Evolutionary conservation across 768 basidiomycete species (phyloP).

Genomic region (Exsudoporus frostii): DNA sequence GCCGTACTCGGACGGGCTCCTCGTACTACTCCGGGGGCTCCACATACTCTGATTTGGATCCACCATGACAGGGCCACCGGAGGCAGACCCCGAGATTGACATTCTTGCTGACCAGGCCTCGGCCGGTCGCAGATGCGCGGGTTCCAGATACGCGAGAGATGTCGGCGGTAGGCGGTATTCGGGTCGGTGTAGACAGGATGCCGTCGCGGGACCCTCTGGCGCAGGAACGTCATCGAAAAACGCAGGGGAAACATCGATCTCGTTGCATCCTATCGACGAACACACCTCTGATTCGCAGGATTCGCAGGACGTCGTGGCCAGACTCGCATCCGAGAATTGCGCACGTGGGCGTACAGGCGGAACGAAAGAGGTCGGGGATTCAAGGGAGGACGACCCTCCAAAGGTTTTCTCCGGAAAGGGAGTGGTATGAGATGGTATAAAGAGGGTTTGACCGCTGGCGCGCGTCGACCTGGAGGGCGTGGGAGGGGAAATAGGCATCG

Average conservation of each 20-base stretch:
- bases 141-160: conserved; percentile 17
- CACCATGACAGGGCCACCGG: neutral
- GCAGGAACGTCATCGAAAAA: conserved; percentile 43
- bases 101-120: neutral
- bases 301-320: conserved; percentile 9
- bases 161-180: conserved; percentile 23
- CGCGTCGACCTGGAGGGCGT: neutral
- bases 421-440: conserved; percentile 6
- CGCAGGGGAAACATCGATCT: conserved; percentile 42
- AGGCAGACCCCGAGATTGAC: neutral
- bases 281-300: conserved; percentile 17
- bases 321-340: conserved; percentile 9
- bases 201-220: conserved; percentile 44
- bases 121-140: conserved; percentile 15
- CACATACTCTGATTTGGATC: conserved; percentile 3
- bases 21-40: neutral
- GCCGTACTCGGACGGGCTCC: conserved; percentile 11
- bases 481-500: conserved; percentile 16
- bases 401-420: conserved; percentile 3
- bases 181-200: conserved; percentile 34
- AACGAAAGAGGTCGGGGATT: conserved; percentile 13
- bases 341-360: neutral
- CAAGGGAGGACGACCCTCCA: neutral
- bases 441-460: neutral
- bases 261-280: conserved; percentile 14